These are phyloP conservation scores for Geotrichum cucujoidarum DNA, from an alignment of 1,139 yeast genomes.

Conservation along the genomic window DNA sequence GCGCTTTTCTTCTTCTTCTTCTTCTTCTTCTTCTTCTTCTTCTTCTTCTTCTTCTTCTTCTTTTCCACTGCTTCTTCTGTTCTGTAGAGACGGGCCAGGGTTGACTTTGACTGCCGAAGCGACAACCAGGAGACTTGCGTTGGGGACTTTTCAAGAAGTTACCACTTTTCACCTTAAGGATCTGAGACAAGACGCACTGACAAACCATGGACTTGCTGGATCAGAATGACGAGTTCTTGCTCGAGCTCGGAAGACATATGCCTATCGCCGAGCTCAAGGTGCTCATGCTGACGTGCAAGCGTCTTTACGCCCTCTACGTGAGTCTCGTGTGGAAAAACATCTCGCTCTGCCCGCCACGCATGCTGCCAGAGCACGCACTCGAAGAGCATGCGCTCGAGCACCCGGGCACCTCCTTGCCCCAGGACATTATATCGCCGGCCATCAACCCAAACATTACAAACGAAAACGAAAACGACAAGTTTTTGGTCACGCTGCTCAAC, in stretches of 20 bases:
- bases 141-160: background rate
- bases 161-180: background rate
- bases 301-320: conserved; percentile 17
- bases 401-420: conserved; percentile 18
- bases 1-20: no score
- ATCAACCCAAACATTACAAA: conserved; percentile 16
- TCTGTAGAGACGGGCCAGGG: no score
- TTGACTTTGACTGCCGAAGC: conserved; percentile 1
- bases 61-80: no score
- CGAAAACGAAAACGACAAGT: conserved; percentile 11
- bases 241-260: conserved; percentile 15
- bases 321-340: conserved; percentile 16
- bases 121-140: background rate
- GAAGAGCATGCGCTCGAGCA: conserved; percentile 19
- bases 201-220: conserved; percentile 15
- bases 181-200: background rate
- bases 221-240: conserved; percentile 15
- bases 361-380: conserved; percentile 17
- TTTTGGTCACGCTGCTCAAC: conserved; percentile 9
- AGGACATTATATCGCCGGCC: conserved; percentile 18
- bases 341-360: conserved; percentile 16
- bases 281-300: conserved; percentile 14
- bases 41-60: no score
- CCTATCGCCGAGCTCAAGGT: conserved; percentile 14
- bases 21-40: no score